These are phyloP conservation scores for Quercus suber DNA, from an alignment of 306 rosid species.

Conservation along the genomic window DNA sequence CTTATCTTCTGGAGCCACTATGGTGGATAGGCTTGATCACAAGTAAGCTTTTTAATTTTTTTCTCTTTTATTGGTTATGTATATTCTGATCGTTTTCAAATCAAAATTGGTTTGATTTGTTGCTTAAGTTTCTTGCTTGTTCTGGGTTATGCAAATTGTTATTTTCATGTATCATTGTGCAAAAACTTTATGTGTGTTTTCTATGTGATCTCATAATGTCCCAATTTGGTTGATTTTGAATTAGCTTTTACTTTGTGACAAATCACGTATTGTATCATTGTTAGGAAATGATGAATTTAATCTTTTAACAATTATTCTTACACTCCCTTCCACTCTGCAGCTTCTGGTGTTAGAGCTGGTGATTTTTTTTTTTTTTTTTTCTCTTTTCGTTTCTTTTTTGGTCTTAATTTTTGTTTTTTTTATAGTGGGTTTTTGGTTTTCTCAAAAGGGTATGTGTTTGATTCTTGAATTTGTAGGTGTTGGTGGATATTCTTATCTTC, in stretches of 20 bases:
- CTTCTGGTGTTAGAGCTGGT: too few species aligned
- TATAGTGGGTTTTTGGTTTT: not conserved
- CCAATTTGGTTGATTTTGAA: not conserved
- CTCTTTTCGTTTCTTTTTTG: not conserved
- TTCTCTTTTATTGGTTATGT: not conserved
- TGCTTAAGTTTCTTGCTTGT: slow-evolving; percentile 14
- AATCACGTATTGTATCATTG: too few species aligned
- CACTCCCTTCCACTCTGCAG: too few species aligned
- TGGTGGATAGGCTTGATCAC: slow-evolving; percentile 89
- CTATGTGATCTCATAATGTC: not conserved
- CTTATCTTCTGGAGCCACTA: slow-evolving; percentile 85
- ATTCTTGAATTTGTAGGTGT: slow-evolving; percentile 44
- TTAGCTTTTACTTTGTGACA: not conserved
- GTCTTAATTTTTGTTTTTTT: not conserved
- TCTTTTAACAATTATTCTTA: too few species aligned
- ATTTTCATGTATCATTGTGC: not conserved
- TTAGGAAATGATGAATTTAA: too few species aligned
- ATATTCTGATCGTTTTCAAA: slow-evolving; percentile 1
- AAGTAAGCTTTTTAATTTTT: slow-evolving; percentile 44
- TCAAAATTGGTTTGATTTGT: not conserved
- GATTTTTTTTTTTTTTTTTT: not conserved
- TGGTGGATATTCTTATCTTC: slow-evolving; percentile 82
- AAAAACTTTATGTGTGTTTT: not conserved
- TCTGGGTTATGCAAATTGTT: slow-evolving; percentile 8
- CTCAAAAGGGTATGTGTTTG: slow-evolving; percentile 15